These are phyloP conservation scores for Hippophae rhamnoides DNA, from an alignment of 306 rosid genomes.

Conservation along the genomic window DNA sequence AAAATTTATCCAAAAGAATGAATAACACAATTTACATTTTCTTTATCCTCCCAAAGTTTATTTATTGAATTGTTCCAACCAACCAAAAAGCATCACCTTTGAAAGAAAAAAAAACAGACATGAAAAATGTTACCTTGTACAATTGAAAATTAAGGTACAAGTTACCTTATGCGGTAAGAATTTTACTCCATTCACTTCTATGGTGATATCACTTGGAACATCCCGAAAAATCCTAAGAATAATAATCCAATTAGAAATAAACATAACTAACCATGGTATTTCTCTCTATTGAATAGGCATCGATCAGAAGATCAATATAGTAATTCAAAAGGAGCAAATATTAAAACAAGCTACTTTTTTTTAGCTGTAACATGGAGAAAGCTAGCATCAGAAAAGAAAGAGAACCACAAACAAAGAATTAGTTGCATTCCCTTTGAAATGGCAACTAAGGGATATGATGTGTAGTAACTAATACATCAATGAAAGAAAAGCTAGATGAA, in stretches of 20 bases:
- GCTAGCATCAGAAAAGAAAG: not conserved
- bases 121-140: not conserved
- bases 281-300: no score
- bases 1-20: not conserved
- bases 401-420: not conserved
- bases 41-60: no score
- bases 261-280: no score
- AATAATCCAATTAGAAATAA: constrained; percentile 15
- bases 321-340: not conserved
- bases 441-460: not conserved
- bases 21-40: no score
- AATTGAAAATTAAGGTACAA: constrained; percentile 1
- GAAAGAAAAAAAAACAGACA: no score
- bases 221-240: constrained; percentile 88
- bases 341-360: not conserved
- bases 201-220: constrained; percentile 89
- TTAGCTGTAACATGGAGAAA: not conserved
- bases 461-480: not conserved
- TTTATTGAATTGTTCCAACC: no score
- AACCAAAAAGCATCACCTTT: no score
- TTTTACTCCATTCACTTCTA: constrained; percentile 67
- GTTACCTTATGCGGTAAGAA: constrained; percentile 83
- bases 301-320: no score
- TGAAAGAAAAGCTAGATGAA: not conserved
- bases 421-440: not conserved